phyloP scores from a whole-genome alignment of 257 asterid species.

The Petrea volubilis region DNA sequence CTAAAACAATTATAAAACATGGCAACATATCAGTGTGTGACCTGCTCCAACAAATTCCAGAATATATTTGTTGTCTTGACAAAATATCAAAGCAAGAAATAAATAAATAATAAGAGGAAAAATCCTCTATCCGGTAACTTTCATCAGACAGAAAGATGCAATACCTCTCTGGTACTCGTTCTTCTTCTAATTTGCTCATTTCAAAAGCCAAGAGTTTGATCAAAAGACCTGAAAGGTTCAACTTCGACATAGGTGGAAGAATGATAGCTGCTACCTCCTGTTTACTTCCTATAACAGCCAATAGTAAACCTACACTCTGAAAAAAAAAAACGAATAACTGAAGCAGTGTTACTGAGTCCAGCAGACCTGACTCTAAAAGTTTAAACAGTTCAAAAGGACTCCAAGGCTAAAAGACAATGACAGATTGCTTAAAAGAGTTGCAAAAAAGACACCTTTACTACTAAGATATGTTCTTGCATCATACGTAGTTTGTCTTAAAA shows the following conservation, averaged over 20 bases:
- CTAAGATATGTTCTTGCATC: neutral
- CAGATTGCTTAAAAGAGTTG: neutral
- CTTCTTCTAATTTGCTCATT: constrained; percentile 67
- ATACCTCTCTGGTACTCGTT: constrained; percentile 74
- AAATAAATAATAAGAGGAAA: no score
- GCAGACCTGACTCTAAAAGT: constrained; percentile 8
- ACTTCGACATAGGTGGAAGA: constrained; percentile 60
- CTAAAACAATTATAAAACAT: constrained; percentile 5
- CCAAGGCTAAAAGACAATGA: neutral
- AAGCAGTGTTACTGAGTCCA: constrained; percentile 23
- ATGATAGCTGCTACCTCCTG: constrained; percentile 57
- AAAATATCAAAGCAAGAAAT: constrained; percentile 1
- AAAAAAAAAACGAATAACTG: constrained; percentile 25
- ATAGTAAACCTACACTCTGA: constrained; percentile 78
- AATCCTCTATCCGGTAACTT: neutral
- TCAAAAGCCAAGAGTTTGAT: constrained; percentile 72
- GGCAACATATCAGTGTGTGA: constrained; percentile 4
- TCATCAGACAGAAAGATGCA: constrained; percentile 11
- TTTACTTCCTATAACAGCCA: constrained; percentile 65
- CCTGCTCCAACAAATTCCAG: constrained; percentile 17
- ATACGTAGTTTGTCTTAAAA: constrained; percentile 1
- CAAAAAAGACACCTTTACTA: neutral
- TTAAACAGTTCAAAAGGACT: constrained; percentile 2
- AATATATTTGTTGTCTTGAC: neutral
- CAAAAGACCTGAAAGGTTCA: constrained; percentile 64